Percentiles rank a stretch among this genome's conserved stretches.
These are phyloP conservation scores for Kewa caespitosa DNA, from an alignment of 179 eudicot species.

Conservation along the genomic window DNA sequence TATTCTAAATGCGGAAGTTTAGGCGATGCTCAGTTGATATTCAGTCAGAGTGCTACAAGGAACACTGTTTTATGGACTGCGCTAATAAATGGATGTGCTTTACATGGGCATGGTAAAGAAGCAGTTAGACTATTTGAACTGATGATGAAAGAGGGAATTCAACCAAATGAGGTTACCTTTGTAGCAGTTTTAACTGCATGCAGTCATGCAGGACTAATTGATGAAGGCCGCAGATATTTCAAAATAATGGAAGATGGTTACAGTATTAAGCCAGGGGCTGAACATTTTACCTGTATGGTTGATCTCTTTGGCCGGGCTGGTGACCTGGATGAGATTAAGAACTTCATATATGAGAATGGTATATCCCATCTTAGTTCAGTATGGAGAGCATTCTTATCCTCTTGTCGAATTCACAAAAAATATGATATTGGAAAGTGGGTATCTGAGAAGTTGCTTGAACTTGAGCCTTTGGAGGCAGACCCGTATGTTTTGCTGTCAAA, in stretches of 20 bases:
- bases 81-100: constrained; percentile 62
- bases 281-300: constrained; percentile 80
- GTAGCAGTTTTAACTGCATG: constrained; percentile 69
- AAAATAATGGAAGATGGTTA: constrained; percentile 60
- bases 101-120: constrained; percentile 64
- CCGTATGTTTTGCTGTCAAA: constrained; percentile 68
- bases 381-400: constrained; percentile 79
- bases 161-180: constrained; percentile 74
- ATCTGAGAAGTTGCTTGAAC: constrained; percentile 59
- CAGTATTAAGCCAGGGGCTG: constrained; percentile 49
- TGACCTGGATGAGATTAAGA: constrained; percentile 52
- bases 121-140: constrained; percentile 51
- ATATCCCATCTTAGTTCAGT: constrained; percentile 59
- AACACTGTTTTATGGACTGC: constrained; percentile 74
- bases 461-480: constrained; percentile 58
- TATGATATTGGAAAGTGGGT: constrained; percentile 68
- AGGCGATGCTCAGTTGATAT: constrained; percentile 51
- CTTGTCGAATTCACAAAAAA: constrained; percentile 73
- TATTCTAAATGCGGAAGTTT: constrained; percentile 81
- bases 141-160: constrained; percentile 55
- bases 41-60: constrained; percentile 35
- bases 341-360: constrained; percentile 53
- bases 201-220: constrained; percentile 66
- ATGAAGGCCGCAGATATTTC: constrained; percentile 69
- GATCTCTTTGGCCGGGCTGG: constrained; percentile 89